A percentile compares a stretch with the other conserved stretches of the same genome.
These are phyloP conservation scores for Reticulomyxa filosa DNA, from an alignment of 78 protist species.

Conservation along the genomic window DNA sequence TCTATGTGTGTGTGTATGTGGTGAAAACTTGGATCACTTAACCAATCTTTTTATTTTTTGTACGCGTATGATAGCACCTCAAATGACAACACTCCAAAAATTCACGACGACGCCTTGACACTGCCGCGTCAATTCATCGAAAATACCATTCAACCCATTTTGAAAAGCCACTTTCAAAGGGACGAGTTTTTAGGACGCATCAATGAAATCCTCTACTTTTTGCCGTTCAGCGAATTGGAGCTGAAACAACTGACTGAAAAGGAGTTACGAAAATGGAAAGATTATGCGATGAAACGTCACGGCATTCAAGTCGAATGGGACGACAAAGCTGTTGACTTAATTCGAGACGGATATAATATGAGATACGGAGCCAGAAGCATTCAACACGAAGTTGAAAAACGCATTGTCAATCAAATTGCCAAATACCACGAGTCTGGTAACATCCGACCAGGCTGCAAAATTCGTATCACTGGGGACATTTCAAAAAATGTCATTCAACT, in stretches of 20 bases:
- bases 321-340: not conserved
- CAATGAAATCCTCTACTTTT: slow-evolving; percentile 22
- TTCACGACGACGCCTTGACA: too few relatives aligned
- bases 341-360: not conserved
- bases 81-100: too few relatives aligned
- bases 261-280: slow-evolving; percentile 4
- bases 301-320: slow-evolving; percentile 11
- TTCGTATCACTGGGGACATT: too few relatives aligned
- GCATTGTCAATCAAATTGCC: too few relatives aligned
- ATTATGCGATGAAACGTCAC: slow-evolving; percentile 6
- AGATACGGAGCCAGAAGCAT: slow-evolving; percentile 22
- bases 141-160: slow-evolving; percentile 9
- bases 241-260: not conserved
- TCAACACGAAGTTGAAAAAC: slow-evolving; percentile 15
- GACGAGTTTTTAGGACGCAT: slow-evolving; percentile 28
- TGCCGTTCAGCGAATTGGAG: slow-evolving; percentile 13
- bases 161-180: slow-evolving; percentile 20
- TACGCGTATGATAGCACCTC: too few relatives aligned
- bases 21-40: too few relatives aligned
- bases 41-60: too few relatives aligned
- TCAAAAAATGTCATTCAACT: too few relatives aligned
- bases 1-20: too few relatives aligned
- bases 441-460: too few relatives aligned
- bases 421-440: too few relatives aligned
- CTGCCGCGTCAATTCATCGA: too few relatives aligned